phyloP scores from a whole-genome alignment of 2,329 filamentous ascomycete genomes.

The Ophiostoma sp. region DNA sequence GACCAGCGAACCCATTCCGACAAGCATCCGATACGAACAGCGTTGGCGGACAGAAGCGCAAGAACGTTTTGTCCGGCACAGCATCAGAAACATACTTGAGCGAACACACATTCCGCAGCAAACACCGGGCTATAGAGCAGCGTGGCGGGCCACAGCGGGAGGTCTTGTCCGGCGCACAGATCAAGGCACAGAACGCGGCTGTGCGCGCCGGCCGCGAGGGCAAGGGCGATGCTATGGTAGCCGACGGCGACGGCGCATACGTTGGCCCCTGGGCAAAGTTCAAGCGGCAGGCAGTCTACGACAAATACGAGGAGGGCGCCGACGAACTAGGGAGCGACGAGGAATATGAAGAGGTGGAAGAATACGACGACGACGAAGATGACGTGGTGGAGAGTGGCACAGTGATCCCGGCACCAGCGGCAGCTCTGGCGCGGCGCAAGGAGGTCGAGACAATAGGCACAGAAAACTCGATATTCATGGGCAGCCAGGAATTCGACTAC shows the following conservation, averaged over 20 bases:
- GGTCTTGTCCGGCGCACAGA: slow-evolving; percentile 47
- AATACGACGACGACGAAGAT: slow-evolving; percentile 66
- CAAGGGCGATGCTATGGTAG: slow-evolving; percentile 77
- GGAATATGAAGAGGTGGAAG: slow-evolving; percentile 59
- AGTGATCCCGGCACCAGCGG: slow-evolving; percentile 51
- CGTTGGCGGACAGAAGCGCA: slow-evolving; percentile 55
- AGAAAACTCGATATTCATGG: slow-evolving; percentile 86
- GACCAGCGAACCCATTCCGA: slow-evolving; percentile 71
- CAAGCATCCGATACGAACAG: slow-evolving; percentile 33
- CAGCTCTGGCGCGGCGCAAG: slow-evolving; percentile 51
- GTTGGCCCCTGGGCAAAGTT: slow-evolving; percentile 93
- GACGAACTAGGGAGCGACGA: slow-evolving; percentile 66
- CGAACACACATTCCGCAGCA: slow-evolving; percentile 81
- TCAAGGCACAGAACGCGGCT: slow-evolving; percentile 65
- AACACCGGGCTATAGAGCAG: slow-evolving; percentile 77
- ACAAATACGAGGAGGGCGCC: slow-evolving; percentile 67
- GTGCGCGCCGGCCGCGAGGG: slow-evolving; percentile 71
- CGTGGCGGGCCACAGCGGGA: slow-evolving; percentile 54
- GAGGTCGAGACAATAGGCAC: slow-evolving; percentile 56
- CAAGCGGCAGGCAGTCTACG: slow-evolving; percentile 58
- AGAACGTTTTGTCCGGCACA: slow-evolving; percentile 77
- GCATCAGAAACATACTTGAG: slow-evolving; percentile 86
- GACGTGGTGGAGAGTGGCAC: slow-evolving; percentile 61
- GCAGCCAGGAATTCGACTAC: slow-evolving; percentile 79
- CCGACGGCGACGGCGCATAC: slow-evolving; percentile 83